Evolutionary conservation across 441 rosid species (phyloP).

Genomic region (Euphorbia celastroides): DNA sequence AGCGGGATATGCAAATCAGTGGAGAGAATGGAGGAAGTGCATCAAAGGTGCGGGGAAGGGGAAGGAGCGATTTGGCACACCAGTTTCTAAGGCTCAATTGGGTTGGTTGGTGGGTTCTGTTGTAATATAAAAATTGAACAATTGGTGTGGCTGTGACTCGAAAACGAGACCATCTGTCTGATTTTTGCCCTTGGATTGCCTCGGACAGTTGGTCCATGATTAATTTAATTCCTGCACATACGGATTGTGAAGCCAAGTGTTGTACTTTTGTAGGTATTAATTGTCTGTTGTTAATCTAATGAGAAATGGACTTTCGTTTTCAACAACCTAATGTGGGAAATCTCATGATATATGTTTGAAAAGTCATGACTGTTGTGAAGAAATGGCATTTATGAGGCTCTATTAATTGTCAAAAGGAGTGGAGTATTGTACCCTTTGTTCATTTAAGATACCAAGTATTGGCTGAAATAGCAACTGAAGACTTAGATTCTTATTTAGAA

Average conservation of each 20-base stretch:
- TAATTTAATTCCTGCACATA: constrained; percentile 36
- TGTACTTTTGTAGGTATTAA: not conserved
- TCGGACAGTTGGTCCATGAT: constrained; percentile 30
- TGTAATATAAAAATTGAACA: constrained; percentile 1
- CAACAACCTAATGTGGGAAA: not conserved
- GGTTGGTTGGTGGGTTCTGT: not conserved
- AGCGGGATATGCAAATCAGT: constrained; percentile 88
- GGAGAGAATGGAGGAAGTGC: constrained; percentile 87
- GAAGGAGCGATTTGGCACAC: constrained; percentile 85
- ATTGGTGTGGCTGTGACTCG: constrained; percentile 1
- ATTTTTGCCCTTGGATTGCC: constrained; percentile 38
- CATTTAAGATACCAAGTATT: too few species aligned
- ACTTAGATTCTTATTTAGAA: too few species aligned
- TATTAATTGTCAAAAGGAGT: not conserved
- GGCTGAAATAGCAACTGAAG: not conserved
- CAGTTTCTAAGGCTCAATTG: constrained; percentile 43
- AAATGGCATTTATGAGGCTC: not conserved
- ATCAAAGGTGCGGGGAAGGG: constrained; percentile 90
- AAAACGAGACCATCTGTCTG: constrained; percentile 26
- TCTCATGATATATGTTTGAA: too few species aligned
- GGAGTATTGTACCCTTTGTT: too few species aligned
- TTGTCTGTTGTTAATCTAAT: constrained; percentile 4
- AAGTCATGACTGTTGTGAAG: not conserved
- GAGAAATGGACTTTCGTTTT: not conserved
- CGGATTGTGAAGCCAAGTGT: constrained; percentile 21